Evolutionary conservation across 1,284 basidiomycete genomes (phyloP), one percentile per base, ranked within the genome.

Genomic region (Melampsora americana): DNA sequence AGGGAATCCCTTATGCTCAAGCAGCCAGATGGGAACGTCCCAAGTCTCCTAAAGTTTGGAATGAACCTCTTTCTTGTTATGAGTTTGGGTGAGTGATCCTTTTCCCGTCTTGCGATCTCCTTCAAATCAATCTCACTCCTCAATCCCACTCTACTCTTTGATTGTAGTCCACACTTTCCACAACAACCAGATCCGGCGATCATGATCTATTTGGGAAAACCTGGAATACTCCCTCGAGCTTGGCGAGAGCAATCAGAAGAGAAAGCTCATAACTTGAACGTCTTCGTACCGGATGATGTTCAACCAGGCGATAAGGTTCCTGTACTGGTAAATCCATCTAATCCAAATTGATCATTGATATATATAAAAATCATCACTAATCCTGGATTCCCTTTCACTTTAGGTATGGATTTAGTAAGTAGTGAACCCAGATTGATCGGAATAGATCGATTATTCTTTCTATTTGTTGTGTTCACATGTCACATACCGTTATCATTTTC

Each of bases 381-480:
- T 48, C 42, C 5, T 32, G 18, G 26, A n/a, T 26, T 46, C 14
- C 7, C 35, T 9, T 48, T 30, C n/a, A 28, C 18, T 42, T 39
- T 35, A 74, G 72, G 72, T 74, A 35, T 74, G 72, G 72, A 74
- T 74, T 26, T 61, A 74, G 72, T 74, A 30, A 66, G 65, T 67
- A 20, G 1, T 44, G 39, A 42, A 35, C 35, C 5, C 35, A 35
- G 3, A 3, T 42, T 44, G n/a, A n/a, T n/a, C n/a, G 26, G 46
- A 53, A 53, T n/a, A 56, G 61, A 12, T 44, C 16, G 28, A 68
- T 11, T 2, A 23, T 5, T 32, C 11, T 42, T 39, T 9, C 5
- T 56, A 28, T 30, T 65, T 14, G n/a, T 0, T 61, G 6, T 23
- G 32, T 12, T 44, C 14, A 23, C 30, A 5, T 20, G 26, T 69